These are phyloP conservation scores for Erodium trifolium DNA, from an alignment of 441 rosid genomes.

Conservation along the genomic window DNA sequence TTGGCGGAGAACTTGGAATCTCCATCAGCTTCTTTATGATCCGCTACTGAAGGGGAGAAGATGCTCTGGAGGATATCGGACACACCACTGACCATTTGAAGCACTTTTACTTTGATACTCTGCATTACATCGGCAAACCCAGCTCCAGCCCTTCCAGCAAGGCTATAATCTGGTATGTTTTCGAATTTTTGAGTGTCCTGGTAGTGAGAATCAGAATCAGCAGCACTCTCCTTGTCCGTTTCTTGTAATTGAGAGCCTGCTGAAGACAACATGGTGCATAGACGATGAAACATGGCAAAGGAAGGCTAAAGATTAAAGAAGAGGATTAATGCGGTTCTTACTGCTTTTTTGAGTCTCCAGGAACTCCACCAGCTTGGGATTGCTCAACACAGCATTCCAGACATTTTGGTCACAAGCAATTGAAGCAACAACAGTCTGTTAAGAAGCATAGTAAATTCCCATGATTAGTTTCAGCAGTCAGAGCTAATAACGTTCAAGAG, in stretches of 20 bases:
- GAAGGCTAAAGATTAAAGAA: neutral
- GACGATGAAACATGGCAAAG: neutral
- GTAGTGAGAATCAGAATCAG: neutral
- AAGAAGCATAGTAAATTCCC: neutral
- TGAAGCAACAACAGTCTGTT: slow-evolving; percentile 5
- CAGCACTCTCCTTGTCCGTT: neutral
- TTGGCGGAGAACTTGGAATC: neutral
- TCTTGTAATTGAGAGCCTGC: neutral
- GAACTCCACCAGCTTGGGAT: neutral
- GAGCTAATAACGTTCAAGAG: too few relatives aligned
- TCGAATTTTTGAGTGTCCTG: too few relatives aligned
- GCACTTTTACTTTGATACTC: neutral
- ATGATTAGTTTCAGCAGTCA: neutral
- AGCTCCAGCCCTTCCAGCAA: neutral
- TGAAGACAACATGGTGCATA: neutral
- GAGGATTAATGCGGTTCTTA: neutral
- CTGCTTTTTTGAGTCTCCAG: neutral
- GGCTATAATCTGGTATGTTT: too few relatives aligned
- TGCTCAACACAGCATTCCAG: neutral
- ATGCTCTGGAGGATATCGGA: neutral
- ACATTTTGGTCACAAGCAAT: slow-evolving; percentile 7
- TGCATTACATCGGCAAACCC: neutral
- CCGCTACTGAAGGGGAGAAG: neutral
- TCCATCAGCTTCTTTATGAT: neutral
- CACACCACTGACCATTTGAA: neutral